Evolutionary conservation across 2,329 filamentous ascomycete genomes (phyloP).

Genomic region (Monosporascus ibericus): DNA sequence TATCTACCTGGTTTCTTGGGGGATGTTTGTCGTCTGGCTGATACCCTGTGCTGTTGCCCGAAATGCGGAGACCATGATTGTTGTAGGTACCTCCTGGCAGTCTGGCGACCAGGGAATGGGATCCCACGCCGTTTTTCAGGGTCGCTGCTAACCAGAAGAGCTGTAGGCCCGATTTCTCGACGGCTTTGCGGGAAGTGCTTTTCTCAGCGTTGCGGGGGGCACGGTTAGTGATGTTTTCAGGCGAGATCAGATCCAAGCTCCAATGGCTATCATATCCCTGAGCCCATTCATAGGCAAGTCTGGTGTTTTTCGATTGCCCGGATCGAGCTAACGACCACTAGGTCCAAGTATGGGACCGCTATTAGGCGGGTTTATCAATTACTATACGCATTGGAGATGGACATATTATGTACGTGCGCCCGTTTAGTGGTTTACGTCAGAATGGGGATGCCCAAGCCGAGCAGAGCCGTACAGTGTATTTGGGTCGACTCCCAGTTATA

Average conservation of each 20-base stretch:
- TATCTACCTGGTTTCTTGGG: slow-evolving; percentile 72
- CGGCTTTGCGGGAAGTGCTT: slow-evolving; percentile 64
- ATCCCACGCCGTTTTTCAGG: not conserved
- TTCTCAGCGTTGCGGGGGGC: slow-evolving; percentile 71
- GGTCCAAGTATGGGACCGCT: slow-evolving; percentile 54
- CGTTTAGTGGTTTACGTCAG: not conserved
- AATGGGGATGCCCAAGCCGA: too few relatives aligned
- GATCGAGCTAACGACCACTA: slow-evolving; percentile 5
- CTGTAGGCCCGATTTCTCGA: slow-evolving; percentile 62
- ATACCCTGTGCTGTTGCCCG: slow-evolving; percentile 75
- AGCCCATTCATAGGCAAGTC: slow-evolving; percentile 49
- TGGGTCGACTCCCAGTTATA: too few relatives aligned
- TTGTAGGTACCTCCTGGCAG: slow-evolving; percentile 30
- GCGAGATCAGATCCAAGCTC: slow-evolving; percentile 61
- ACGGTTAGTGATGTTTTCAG: slow-evolving; percentile 78
- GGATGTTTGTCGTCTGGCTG: slow-evolving; percentile 71
- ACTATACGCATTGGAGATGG: slow-evolving; percentile 70
- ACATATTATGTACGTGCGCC: slow-evolving; percentile 58
- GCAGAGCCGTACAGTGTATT: too few relatives aligned
- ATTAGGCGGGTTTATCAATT: slow-evolving; percentile 77
- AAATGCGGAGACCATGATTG: slow-evolving; percentile 75
- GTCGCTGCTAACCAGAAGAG: not conserved
- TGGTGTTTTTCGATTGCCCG: not conserved
- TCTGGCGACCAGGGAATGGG: not conserved
- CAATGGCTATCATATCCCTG: slow-evolving; percentile 77